phyloP scores from a whole-genome alignment of 2,329 filamentous ascomycete genomes.

The Sodiomyces alkalinus region DNA sequence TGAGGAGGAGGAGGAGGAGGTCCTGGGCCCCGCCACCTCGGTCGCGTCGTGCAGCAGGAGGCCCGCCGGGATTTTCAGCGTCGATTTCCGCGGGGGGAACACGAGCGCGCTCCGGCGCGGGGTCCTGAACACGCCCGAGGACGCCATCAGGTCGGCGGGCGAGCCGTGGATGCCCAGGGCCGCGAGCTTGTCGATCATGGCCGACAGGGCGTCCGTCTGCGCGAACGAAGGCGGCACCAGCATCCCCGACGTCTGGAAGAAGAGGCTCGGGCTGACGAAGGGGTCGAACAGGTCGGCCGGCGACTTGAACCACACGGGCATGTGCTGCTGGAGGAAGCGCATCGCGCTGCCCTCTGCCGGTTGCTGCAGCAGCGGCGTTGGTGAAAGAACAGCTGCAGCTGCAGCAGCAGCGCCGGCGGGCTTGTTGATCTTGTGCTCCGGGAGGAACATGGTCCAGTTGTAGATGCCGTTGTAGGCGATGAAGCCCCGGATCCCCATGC shows the following conservation, averaged over 20 bases:
- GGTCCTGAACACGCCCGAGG: conserved; percentile 9
- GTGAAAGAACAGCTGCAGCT: too few species aligned
- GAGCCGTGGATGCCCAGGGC: conserved; percentile 5
- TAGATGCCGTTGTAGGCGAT: conserved; percentile 45
- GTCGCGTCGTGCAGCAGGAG: conserved; percentile 30
- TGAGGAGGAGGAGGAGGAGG: background rate
- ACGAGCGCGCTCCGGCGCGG: conserved; percentile 25
- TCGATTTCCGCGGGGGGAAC: conserved; percentile 32
- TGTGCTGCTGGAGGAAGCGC: conserved; percentile 18
- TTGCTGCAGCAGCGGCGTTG: conserved; percentile 6
- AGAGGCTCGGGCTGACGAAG: conserved; percentile 41
- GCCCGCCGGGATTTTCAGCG: conserved; percentile 31
- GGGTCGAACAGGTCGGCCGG: conserved; percentile 40
- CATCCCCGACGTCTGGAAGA: conserved; percentile 39
- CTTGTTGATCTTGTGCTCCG: conserved; percentile 31
- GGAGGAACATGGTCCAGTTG: conserved; percentile 47
- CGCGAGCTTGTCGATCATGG: conserved; percentile 10
- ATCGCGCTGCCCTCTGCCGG: conserved; percentile 19
- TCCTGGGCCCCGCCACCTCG: conserved; percentile 4
- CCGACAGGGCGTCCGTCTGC: conserved; percentile 9
- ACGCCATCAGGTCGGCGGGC: conserved; percentile 4
- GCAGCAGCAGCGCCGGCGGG: conserved; percentile 4
- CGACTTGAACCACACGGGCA: conserved; percentile 27
- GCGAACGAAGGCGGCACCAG: conserved; percentile 28
- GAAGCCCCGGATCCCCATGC: conserved; percentile 35